Evolutionary conservation across 208 protist genomes (phyloP).

Genomic region (Naegleria fowleri): DNA sequence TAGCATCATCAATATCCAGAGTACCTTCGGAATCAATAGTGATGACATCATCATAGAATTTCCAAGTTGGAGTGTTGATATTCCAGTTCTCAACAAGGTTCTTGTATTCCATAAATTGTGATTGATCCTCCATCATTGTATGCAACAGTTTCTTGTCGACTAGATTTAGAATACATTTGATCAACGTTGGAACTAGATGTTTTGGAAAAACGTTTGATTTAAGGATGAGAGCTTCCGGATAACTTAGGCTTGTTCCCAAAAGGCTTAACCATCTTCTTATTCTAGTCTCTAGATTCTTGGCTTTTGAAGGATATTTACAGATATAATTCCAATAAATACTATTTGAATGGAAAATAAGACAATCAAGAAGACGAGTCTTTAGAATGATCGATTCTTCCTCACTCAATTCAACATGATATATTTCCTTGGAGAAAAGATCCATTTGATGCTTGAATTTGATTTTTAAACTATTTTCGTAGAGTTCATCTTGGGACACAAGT

Average conservation of each 20-base stretch:
- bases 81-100: not conserved
- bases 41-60: not conserved
- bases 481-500: not conserved
- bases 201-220: not conserved
- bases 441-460: not conserved
- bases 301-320: not conserved
- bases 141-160: not conserved
- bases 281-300: not conserved
- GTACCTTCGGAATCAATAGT: not conserved
- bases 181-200: not conserved
- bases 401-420: not conserved
- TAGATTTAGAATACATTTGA: not conserved
- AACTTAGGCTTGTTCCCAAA: not conserved
- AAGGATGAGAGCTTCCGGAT: not conserved
- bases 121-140: not conserved
- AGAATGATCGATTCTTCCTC: not conserved
- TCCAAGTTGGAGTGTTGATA: not conserved
- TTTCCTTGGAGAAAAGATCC: not conserved
- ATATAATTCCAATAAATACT: not conserved
- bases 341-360: not conserved
- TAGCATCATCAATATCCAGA: not conserved
- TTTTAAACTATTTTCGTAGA: not conserved
- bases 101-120: not conserved
- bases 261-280: not conserved
- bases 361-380: not conserved